phyloP scores from a whole-genome alignment of 805 yeast genomes.

The Candida palmyrensis region DNA sequence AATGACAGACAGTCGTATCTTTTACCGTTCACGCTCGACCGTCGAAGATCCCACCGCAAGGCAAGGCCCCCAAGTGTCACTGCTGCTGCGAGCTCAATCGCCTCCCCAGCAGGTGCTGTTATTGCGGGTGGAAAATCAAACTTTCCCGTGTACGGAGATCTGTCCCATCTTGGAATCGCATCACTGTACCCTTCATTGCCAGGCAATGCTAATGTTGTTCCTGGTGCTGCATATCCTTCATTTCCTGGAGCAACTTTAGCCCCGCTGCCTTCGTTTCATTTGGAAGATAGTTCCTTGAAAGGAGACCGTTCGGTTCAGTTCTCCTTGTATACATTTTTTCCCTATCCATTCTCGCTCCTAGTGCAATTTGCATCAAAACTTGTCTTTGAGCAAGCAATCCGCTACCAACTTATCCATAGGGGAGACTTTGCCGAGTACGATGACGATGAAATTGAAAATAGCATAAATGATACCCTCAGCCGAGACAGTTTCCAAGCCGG shows the following conservation, averaged over 20 bases:
- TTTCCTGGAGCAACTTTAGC: too few relatives aligned
- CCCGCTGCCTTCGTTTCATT: constrained; percentile 5
- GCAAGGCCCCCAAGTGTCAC: too few relatives aligned
- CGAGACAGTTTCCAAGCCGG: constrained; percentile 29
- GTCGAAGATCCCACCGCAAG: constrained; percentile 7
- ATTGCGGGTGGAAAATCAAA: too few relatives aligned
- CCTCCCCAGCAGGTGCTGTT: too few relatives aligned
- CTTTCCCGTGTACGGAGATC: too few relatives aligned
- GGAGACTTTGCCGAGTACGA: constrained; percentile 16
- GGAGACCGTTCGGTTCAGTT: constrained; percentile 29
- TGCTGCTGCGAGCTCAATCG: too few relatives aligned
- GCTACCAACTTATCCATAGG: constrained; percentile 17
- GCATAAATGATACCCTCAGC: constrained; percentile 23
- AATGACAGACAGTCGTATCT: constrained; percentile 40
- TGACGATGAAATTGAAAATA: constrained; percentile 17
- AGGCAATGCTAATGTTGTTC: too few relatives aligned
- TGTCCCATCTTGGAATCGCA: too few relatives aligned
- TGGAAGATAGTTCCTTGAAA: not conserved
- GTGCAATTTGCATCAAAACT: constrained; percentile 14
- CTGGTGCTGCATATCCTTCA: too few relatives aligned
- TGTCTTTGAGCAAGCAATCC: constrained; percentile 17
- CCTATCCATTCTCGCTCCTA: constrained; percentile 29
- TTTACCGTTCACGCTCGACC: constrained; percentile 26
- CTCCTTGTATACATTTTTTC: constrained; percentile 37
- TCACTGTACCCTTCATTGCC: too few relatives aligned